Evolutionary conservation across 192 early-diverging fungal species (phyloP).

Genomic region (Haplosporangium gracile): DNA sequence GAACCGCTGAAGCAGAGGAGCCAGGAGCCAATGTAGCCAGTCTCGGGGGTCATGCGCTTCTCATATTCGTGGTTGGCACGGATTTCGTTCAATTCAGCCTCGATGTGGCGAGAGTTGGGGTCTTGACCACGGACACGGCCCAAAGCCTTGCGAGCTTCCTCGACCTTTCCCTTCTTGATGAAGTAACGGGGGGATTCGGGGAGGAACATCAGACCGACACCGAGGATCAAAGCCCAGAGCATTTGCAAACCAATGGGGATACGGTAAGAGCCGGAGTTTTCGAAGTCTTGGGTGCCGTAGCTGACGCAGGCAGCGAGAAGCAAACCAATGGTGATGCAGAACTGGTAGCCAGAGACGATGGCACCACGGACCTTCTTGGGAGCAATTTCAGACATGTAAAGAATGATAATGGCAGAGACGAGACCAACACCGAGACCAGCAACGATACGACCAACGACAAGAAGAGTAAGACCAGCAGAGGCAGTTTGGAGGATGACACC

Average conservation of each 20-base stretch:
- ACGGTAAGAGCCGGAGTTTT: constrained; percentile 74
- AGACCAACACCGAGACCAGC: constrained; percentile 87
- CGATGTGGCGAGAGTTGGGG: constrained; percentile 63
- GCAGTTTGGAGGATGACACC: constrained; percentile 81
- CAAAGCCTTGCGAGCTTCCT: constrained; percentile 77
- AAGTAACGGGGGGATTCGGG: constrained; percentile 91
- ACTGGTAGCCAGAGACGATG: constrained; percentile 88
- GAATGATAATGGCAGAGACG: constrained; percentile 74
- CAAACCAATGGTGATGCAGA: constrained; percentile 88
- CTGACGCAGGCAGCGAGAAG: constrained; percentile 68
- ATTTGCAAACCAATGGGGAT: constrained; percentile 86
- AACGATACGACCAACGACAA: constrained; percentile 83
- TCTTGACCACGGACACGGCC: constrained; percentile 77
- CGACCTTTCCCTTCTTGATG: constrained; percentile 71
- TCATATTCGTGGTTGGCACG: constrained; percentile 57
- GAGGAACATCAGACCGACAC: constrained; percentile 77
- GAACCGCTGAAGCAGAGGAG: constrained; percentile 52
- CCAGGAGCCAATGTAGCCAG: constrained; percentile 52
- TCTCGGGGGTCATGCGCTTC: constrained; percentile 45
- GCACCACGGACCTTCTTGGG: constrained; percentile 87
- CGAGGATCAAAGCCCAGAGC: constrained; percentile 79
- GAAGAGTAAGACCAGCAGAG: constrained; percentile 70
- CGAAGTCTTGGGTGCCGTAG: constrained; percentile 61
- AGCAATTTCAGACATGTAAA: constrained; percentile 83
- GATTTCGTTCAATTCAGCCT: constrained; percentile 78